phyloP scores from a whole-genome alignment of 169 alveolate genomes.

The Cyclospora cayetanensis region DNA sequence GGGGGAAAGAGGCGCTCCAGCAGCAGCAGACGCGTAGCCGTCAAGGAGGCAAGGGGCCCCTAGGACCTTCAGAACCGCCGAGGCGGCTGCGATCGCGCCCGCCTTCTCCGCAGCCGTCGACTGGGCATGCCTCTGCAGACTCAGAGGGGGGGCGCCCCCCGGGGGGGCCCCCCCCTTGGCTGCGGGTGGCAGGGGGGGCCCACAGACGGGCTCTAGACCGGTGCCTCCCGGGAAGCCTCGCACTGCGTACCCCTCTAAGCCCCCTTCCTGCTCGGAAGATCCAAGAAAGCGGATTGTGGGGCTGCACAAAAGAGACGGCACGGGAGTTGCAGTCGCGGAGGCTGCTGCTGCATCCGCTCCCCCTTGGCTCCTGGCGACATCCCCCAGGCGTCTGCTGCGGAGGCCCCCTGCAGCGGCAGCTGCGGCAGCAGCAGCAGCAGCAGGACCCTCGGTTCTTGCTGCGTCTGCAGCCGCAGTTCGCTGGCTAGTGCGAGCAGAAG shows the following conservation, averaged over 20 bases:
- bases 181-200: slow-evolving; percentile 19
- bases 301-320: slow-evolving; percentile 44
- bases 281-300: neutral
- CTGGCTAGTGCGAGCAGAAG: neutral
- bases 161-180: neutral
- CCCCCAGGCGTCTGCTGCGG: slow-evolving; percentile 18
- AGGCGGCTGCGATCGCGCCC: neutral
- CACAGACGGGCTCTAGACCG: neutral
- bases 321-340: slow-evolving; percentile 7
- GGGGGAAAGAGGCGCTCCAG: neutral
- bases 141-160: neutral
- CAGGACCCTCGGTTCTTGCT: no score
- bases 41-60: no score
- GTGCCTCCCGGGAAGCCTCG: neutral
- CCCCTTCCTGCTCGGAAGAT: slow-evolving; percentile 20
- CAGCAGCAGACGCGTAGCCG: neutral
- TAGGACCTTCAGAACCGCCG: neutral
- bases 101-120: neutral
- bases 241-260: neutral
- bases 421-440: slow-evolving; percentile 38
- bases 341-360: slow-evolving; percentile 10
- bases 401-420: slow-evolving; percentile 28
- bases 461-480: slow-evolving; percentile 32
- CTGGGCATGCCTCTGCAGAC: no score
- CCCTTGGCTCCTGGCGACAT: neutral